Evolutionary conservation across 306 rosid genomes (phyloP).

Genomic region (Vigna trinervia): DNA sequence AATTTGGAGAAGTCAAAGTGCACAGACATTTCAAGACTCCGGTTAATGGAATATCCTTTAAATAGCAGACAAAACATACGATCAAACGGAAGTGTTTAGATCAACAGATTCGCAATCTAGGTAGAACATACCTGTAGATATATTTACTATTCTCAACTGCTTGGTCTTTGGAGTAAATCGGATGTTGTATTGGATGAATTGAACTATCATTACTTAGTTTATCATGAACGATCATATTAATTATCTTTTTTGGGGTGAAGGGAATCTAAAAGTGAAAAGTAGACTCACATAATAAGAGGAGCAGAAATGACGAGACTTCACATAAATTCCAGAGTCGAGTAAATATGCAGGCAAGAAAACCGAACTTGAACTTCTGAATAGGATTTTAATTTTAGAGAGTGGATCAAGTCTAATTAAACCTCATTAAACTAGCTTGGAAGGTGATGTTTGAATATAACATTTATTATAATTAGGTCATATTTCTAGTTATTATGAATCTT

Average conservation of each 20-base stretch:
- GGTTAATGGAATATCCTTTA: neutral
- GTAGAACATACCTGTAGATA: neutral
- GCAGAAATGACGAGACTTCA: neutral
- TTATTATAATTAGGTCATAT: too few relatives aligned
- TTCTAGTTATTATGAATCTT: too few relatives aligned
- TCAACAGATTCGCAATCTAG: neutral
- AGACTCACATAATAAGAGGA: neutral
- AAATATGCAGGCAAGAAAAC: constrained; percentile 5
- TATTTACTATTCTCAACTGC: neutral
- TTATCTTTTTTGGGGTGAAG: neutral
- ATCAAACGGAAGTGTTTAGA: neutral
- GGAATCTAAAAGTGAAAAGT: constrained; percentile 2
- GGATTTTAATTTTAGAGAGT: neutral
- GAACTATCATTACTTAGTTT: neutral
- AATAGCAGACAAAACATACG: neutral
- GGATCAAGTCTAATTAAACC: too few relatives aligned
- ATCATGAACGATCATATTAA: constrained; percentile 11
- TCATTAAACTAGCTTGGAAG: too few relatives aligned
- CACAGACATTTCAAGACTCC: constrained; percentile 21
- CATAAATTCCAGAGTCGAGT: neutral
- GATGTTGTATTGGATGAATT: constrained; percentile 5
- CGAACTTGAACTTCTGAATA: constrained; percentile 14
- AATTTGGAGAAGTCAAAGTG: neutral
- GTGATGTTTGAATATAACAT: too few relatives aligned
- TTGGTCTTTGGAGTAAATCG: constrained; percentile 21